Percentiles rank a stretch among this genome's conserved stretches.
Conservation (phyloP, 805 yeast genomes). For the Lachancea thermotolerans region DNA sequence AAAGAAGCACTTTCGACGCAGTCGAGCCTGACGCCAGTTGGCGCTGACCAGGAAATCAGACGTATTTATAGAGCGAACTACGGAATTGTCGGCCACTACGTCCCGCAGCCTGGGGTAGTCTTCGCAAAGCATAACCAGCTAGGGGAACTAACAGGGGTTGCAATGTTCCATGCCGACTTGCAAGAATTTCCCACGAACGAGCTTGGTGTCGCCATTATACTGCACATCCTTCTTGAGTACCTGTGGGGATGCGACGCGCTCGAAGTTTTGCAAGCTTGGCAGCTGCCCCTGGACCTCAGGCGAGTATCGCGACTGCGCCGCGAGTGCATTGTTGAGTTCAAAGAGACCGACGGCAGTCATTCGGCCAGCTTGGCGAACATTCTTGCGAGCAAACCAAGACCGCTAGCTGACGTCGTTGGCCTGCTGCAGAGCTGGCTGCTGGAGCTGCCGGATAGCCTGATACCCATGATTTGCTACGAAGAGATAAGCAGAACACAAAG, state of each 20-base stretch:
- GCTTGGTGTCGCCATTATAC: neutral
- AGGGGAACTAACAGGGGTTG: neutral
- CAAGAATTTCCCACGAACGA: neutral
- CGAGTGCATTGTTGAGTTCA: constrained; percentile 10
- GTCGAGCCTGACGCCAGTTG: neutral
- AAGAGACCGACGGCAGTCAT: constrained; percentile 1
- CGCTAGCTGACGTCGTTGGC: constrained; percentile 25
- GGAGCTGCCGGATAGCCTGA: constrained; percentile 53
- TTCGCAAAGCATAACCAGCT: neutral
- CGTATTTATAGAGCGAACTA: constrained; percentile 1
- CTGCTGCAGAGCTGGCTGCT: constrained; percentile 48
- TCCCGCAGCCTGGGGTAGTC: constrained; percentile 6
- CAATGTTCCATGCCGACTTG: constrained; percentile 4
- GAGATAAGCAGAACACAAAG: neutral
- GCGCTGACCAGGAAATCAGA: neutral
- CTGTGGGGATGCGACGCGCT: constrained; percentile 1
- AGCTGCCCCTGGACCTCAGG: constrained; percentile 9
- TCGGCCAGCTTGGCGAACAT: neutral
- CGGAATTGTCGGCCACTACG: constrained; percentile 5
- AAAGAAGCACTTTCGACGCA: neutral
- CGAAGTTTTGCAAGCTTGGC: constrained; percentile 13
- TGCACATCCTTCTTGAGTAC: neutral
- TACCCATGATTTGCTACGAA: constrained; percentile 12
- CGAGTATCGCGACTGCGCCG: constrained; percentile 13
- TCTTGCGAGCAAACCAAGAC: neutral